A percentile compares a stretch with the other conserved stretches of the same genome.
Conservation (phyloP, 2,329 filamentous ascomycete genomes). For the Aspergillus ruber region DNA sequence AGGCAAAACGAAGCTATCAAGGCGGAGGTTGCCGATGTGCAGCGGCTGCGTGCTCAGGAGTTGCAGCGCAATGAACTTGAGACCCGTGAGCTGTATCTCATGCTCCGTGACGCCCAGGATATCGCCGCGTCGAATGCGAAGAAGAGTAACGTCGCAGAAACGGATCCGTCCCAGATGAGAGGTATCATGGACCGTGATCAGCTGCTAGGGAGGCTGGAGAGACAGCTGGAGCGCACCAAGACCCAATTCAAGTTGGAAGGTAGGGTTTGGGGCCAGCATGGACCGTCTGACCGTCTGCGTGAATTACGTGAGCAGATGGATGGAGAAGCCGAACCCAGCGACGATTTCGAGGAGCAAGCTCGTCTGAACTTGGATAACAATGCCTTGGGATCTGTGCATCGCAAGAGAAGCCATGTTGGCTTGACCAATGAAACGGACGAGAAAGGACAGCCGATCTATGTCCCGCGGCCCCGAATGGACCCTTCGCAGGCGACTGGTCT, state of each 20-base stretch:
- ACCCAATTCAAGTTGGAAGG: slow-evolving; percentile 97
- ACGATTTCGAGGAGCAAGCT: slow-evolving; percentile 48
- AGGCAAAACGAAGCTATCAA: slow-evolving; percentile 84
- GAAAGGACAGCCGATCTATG: slow-evolving; percentile 57
- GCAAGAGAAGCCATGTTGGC: slow-evolving; percentile 44
- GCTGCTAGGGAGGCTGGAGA: slow-evolving; percentile 89
- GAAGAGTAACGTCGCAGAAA: slow-evolving; percentile 52
- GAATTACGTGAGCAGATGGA: slow-evolving; percentile 96
- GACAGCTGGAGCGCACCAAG: slow-evolving; percentile 93
- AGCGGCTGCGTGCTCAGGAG: slow-evolving; percentile 80
- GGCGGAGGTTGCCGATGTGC: slow-evolving; percentile 79
- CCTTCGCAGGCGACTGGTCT: slow-evolving; percentile 59
- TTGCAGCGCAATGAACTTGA: slow-evolving; percentile 92
- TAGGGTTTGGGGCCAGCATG: slow-evolving; percentile 78
- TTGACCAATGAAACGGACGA: slow-evolving; percentile 41
- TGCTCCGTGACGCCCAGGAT: slow-evolving; percentile 95
- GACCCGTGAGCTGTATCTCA: slow-evolving; percentile 92
- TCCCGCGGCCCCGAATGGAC: slow-evolving; percentile 60
- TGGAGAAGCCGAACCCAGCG: slow-evolving; percentile 47
- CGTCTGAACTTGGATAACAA: slow-evolving; percentile 63
- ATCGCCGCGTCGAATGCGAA: slow-evolving; percentile 84
- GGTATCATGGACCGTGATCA: slow-evolving; percentile 89
- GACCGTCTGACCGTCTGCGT: slow-evolving; percentile 84
- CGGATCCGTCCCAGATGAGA: slow-evolving; percentile 71
- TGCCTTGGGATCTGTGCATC: slow-evolving; percentile 65